A percentile compares a stretch with the other conserved stretches of the same genome.
phyloP scores from a whole-genome alignment of 192 early-diverging fungal species.

The Oehlia diaphana region DNA sequence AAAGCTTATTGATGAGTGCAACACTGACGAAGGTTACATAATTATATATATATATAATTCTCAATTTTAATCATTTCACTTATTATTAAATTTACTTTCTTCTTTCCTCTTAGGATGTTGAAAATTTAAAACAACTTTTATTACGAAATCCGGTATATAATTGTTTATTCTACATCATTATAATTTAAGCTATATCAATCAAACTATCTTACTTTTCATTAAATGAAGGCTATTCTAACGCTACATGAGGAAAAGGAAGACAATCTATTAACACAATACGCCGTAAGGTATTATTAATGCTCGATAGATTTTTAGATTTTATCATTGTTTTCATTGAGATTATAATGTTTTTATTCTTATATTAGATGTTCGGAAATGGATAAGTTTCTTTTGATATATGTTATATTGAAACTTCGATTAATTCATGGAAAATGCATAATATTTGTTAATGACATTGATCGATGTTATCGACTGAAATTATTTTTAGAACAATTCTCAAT shows the following conservation, averaged over 20 bases:
- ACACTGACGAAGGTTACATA: conserved; percentile 69
- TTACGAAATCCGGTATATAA: conserved; percentile 56
- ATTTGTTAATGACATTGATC: conserved; percentile 96
- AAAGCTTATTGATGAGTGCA: conserved; percentile 92
- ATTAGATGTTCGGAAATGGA: conserved; percentile 70
- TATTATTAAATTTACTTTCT: background rate
- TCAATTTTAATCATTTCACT: background rate
- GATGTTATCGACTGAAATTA: conserved; percentile 87
- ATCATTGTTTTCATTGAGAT: background rate
- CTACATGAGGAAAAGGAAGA: conserved; percentile 77
- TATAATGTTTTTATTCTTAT: conserved; percentile 13
- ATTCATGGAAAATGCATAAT: conserved; percentile 90
- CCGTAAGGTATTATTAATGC: conserved; percentile 47
- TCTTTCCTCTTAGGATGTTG: conserved; percentile 64
- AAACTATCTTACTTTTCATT: background rate
- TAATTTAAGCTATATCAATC: background rate
- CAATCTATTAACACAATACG: conserved; percentile 75
- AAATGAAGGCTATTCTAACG: conserved; percentile 74
- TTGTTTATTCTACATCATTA: background rate
- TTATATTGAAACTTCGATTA: conserved; percentile 87
- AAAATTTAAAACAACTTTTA: conserved; percentile 80
- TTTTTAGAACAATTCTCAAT: conserved; percentile 98
- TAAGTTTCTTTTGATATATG: conserved; percentile 86
- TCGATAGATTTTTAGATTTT: background rate
- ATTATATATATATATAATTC: background rate